Base-by-base conservation (phyloP, 2,329 filamentous ascomycete genomes). In the Ampelomyces quisqualis region DNA sequence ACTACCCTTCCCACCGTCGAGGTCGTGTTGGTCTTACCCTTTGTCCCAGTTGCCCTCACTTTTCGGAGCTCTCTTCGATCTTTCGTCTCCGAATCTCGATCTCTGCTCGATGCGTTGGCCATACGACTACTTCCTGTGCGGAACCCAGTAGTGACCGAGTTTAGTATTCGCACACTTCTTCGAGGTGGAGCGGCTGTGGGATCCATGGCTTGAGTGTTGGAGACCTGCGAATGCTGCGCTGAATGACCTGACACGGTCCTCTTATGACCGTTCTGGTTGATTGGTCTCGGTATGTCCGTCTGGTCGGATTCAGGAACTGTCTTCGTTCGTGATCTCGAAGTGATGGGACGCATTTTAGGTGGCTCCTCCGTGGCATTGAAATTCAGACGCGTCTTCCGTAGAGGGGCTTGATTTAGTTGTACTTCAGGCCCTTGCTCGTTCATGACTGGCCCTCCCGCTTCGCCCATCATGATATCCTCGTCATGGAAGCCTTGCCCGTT, bases 171-270 rank as follows among this genome's bases (percentile, higher is more conserved):
- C 28, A 70, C 70, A 44, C 73, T 76, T 43, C 73, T 66, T 29
- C 73, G 58, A 21, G 70, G 65, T 9, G 66, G 70, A 20, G 69
- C 70, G 15, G 70, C 66, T n/a, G 71, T 66, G n/a, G 65, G 64
- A 40, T 72, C 70, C n/a, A 52, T 38, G 3, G 51, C 23, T 24
- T 56, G 50, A n/a, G 38, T 41, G 24, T 40, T 63, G 45, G 34
- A 55, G 49, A 21, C 62, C 47, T 54, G 53, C 11, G 38, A 24
- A 28, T 68, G 64, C 19, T 67, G 67, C n/a, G 68, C 60, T 5
- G 75, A 72, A 54, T 95, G 88, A 3, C 91, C 91, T 27, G 91
- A 95, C n/a, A 95, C 80, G 1, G 90, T 96, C 54, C 91, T 82
- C 71, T 96, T 97, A 65, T 90, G 82, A 45, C 90, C 87, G 22